Evolutionary conservation across 2,329 filamentous ascomycete genomes (phyloP).

Genomic region (Mollisia scopiformis): DNA sequence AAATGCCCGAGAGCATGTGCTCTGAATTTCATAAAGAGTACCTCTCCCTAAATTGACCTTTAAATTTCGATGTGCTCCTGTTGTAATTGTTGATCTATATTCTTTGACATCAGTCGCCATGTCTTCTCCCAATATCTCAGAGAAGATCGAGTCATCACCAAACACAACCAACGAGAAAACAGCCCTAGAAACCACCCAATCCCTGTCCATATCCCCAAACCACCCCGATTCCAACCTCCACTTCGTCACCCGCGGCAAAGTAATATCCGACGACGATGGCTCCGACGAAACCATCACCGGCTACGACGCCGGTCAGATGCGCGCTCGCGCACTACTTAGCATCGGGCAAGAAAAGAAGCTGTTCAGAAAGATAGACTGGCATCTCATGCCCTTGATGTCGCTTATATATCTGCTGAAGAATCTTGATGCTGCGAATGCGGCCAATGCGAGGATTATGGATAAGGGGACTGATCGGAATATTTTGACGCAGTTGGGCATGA

Average conservation of each 20-base stretch:
- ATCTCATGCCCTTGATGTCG: conserved; percentile 39
- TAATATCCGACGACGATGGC: conserved; percentile 4
- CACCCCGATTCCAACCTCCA: not conserved
- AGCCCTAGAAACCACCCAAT: not conserved
- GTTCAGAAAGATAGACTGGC: conserved; percentile 15
- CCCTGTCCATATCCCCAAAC: not conserved
- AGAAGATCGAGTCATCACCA: not conserved
- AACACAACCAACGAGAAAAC: not conserved
- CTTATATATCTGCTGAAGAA: conserved; percentile 38
- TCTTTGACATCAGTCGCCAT: not conserved
- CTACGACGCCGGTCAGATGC: conserved; percentile 38
- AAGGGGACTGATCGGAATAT: conserved; percentile 33
- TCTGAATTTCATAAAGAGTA: no score
- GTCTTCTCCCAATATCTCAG: not conserved
- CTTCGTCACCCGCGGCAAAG: conserved; percentile 9
- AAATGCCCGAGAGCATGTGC: not conserved
- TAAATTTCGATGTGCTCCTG: no score
- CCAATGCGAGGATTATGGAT: conserved; percentile 41
- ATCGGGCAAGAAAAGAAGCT: conserved; percentile 15
- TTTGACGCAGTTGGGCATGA: conserved; percentile 33
- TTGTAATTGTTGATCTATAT: not conserved
- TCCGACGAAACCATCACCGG: conserved; percentile 23
- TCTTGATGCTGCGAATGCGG: conserved; percentile 33
- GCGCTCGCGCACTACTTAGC: conserved; percentile 34
- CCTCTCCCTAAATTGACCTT: no score